Conservation (phyloP, 345 rosid genomes). For the Eucalyptus polybractea region DNA sequence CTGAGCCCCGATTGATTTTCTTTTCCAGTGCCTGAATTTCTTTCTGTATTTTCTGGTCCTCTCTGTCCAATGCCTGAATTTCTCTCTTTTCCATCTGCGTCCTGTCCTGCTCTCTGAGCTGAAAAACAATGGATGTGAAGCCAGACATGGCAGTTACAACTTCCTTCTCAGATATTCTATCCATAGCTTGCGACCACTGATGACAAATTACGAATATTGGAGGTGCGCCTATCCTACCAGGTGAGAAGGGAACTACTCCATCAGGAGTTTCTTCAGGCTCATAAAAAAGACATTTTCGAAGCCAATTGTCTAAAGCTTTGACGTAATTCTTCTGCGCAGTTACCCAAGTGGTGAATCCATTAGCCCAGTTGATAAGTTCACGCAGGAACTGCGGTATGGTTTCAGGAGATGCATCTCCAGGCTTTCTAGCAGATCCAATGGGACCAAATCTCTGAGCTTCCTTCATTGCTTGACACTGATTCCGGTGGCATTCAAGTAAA, state of each 20-base stretch:
- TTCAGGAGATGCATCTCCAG: conserved; percentile 49
- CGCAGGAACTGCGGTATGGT: conserved; percentile 63
- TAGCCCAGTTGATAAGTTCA: conserved; percentile 69
- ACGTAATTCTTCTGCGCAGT: conserved; percentile 70
- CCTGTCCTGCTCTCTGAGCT: conserved; percentile 78
- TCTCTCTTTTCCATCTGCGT: conserved; percentile 45
- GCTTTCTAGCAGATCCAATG: conserved; percentile 47
- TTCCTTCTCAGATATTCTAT: conserved; percentile 74
- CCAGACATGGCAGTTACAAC: conserved; percentile 63
- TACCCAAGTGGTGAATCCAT: conserved; percentile 67
- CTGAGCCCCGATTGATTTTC: conserved; percentile 43
- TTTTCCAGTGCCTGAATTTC: conserved; percentile 86
- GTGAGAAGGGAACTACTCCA: conserved; percentile 84
- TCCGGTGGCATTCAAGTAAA: conserved; percentile 85
- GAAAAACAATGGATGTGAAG: conserved; percentile 52
- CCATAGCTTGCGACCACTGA: conserved; percentile 89
- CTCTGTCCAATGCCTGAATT: conserved; percentile 71
- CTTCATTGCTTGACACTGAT: conserved; percentile 61
- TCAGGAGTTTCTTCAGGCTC: conserved; percentile 92
- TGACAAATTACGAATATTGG: conserved; percentile 84
- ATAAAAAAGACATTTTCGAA: conserved; percentile 60
- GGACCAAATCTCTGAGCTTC: conserved; percentile 60
- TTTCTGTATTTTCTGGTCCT: conserved; percentile 81
- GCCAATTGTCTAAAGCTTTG: conserved; percentile 77
- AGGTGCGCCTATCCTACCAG: conserved; percentile 94